phyloP scores from a whole-genome alignment of 306 rosid genomes.

The Sechiopsis laciniata region DNA sequence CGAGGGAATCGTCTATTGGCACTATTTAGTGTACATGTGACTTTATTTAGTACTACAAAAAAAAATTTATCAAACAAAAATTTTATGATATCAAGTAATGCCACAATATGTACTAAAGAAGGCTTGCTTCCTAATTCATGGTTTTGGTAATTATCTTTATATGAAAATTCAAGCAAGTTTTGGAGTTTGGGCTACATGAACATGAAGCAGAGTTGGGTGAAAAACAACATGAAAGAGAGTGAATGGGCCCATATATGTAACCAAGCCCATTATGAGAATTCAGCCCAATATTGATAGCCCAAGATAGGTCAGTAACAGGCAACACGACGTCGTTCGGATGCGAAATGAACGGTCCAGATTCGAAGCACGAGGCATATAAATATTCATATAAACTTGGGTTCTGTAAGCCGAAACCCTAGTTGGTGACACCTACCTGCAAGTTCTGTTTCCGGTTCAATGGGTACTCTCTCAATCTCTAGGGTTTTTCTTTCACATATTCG shows the following conservation, averaged over 20 bases:
- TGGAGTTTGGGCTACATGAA: not conserved
- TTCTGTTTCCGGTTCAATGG: conserved; percentile 14
- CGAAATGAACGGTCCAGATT: conserved; percentile 21
- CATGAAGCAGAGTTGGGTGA: not conserved
- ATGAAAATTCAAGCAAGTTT: no score
- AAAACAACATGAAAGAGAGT: no score
- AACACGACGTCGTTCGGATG: not conserved
- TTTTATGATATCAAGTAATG: no score
- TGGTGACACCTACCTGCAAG: not conserved
- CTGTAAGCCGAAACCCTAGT: not conserved
- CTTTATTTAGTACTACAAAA: no score
- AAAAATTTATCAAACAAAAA: no score
- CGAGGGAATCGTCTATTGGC: no score
- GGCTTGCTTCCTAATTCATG: no score
- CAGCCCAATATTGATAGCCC: not conserved
- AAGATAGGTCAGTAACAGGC: not conserved
- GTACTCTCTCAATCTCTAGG: not conserved
- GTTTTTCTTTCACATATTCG: not conserved
- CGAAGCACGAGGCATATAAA: not conserved
- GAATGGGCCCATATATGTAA: not conserved
- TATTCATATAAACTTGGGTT: not conserved
- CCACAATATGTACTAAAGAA: no score
- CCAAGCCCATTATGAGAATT: not conserved
- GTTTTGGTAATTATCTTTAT: no score
- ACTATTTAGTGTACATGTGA: no score